phyloP scores from a whole-genome alignment of 2,329 filamentous ascomycete genomes.

The Fusarium nurragi region DNA sequence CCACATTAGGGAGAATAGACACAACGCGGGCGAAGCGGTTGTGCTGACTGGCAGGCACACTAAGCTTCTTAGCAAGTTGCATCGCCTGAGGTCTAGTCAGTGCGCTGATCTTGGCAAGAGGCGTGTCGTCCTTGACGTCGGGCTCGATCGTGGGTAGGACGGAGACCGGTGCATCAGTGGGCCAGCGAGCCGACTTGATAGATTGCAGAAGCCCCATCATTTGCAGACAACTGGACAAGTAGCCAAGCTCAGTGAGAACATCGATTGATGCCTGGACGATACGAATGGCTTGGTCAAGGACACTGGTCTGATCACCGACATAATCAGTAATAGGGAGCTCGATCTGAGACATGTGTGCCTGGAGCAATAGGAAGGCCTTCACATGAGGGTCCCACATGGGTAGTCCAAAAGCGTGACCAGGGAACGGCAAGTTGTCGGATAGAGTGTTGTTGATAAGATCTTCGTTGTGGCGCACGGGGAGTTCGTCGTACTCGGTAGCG shows the following conservation, averaged over 20 bases:
- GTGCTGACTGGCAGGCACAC: conserved; percentile 57
- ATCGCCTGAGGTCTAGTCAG: conserved; percentile 49
- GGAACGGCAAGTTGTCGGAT: conserved; percentile 78
- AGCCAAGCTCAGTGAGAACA: conserved; percentile 88
- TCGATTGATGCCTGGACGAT: conserved; percentile 96
- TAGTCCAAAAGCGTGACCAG: conserved; percentile 69
- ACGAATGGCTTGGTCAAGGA: conserved; percentile 95
- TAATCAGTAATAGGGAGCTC: conserved; percentile 96
- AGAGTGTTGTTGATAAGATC: conserved; percentile 95
- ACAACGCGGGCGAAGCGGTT: conserved; percentile 66
- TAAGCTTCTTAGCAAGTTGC: conserved; percentile 61
- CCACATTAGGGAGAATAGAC: conserved; percentile 74
- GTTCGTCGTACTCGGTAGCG: conserved; percentile 95
- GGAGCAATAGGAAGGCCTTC: conserved; percentile 91
- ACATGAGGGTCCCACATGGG: conserved; percentile 99
- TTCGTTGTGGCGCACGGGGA: conserved; percentile 97
- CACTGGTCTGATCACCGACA: conserved; percentile 88
- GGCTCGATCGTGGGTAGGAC: conserved; percentile 78
- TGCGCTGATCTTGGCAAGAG: conserved; percentile 56
- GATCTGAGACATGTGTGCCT: conserved; percentile 94
- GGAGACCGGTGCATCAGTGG: conserved; percentile 78
- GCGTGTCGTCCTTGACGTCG: conserved; percentile 54
- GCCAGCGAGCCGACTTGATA: conserved; percentile 94
- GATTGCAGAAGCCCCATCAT: conserved; percentile 90
- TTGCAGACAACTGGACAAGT: conserved; percentile 77